These are phyloP conservation scores for Cryptococcus sp. DNA, from an alignment of 1,284 basidiomycete genomes.

Conservation along the genomic window DNA sequence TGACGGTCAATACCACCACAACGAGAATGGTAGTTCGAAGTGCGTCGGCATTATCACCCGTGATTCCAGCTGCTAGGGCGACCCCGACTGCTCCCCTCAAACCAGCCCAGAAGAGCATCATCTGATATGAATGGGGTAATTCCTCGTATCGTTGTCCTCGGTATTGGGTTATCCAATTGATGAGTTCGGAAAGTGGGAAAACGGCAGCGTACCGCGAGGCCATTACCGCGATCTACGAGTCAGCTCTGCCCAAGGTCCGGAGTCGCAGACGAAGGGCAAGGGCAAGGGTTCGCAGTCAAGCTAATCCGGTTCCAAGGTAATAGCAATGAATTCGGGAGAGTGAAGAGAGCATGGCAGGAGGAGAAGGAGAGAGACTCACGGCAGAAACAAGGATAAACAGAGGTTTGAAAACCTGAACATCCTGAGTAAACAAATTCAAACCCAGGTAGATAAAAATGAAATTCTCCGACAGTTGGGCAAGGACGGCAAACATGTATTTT, in stretches of 20 bases:
- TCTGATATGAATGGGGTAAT: constrained; percentile 89
- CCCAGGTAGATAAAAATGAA: constrained; percentile 99
- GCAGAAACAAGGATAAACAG: constrained; percentile 88
- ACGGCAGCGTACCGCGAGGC: constrained; percentile 94
- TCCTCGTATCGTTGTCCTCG: constrained; percentile 81
- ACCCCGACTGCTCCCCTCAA: constrained; percentile 94
- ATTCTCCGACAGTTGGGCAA: constrained; percentile 93
- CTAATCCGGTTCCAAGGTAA: too few relatives aligned
- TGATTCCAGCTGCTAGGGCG: constrained; percentile 91
- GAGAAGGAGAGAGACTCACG: constrained; percentile 47
- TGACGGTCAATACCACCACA: constrained; percentile 90
- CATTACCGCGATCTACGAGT: constrained; percentile 69
- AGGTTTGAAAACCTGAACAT: constrained; percentile 87
- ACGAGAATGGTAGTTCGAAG: constrained; percentile 91
- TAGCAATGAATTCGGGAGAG: background rate
- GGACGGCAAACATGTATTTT: constrained; percentile 90
- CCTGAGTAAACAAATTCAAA: constrained; percentile 86
- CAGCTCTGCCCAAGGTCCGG: background rate
- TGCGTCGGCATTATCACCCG: constrained; percentile 83
- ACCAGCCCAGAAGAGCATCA: constrained; percentile 99
- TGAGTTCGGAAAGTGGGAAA: constrained; percentile 90
- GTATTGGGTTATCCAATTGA: constrained; percentile 83
- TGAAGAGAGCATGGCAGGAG: background rate
- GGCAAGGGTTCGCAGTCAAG: too few relatives aligned
- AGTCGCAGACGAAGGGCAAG: too few relatives aligned